Base-by-base conservation (phyloP, 306 rosid genomes). In the Hippophae tibetana region DNA sequence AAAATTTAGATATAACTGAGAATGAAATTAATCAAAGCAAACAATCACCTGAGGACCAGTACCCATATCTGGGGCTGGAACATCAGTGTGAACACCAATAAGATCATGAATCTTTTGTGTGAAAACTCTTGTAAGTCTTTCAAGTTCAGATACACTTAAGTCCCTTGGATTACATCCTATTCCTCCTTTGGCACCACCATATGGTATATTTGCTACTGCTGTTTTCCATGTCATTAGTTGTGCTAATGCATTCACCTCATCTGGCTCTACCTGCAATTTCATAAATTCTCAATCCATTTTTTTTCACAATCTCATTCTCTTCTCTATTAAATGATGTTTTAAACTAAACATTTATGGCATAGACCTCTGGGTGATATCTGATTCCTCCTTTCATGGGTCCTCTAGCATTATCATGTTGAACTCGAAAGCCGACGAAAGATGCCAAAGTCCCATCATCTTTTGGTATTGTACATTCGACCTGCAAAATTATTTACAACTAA, bases 311-410 rank as follows among this genome's bases (percentile, higher is more conserved):
- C 38, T 31, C 38, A 18, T 31, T 31, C 38, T 31, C 38, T 2
- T 31, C 1, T 31, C 38, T 31, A 31, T 18, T 0, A 18, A 1
- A 18, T 2, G 38, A 31, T 31, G 38, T 31, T 31, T 2, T 31
- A 31, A 31, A 31, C 38, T 31, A 31, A 31, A 31, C 38, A 31
- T 31, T 31, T 31, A 31, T 31, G 5, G 38, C 38, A 31, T 31
- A 50, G 62, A 90, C 98, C 98, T 92, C 98, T 6, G 96, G 96
- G 56, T 92, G 98, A 73, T 92, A 92, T 87, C 98, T 92, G 78
- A 92, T 92, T 64, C 98, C 98, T 71, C 98, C 98, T 76, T 92
- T 92, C 98, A 92, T 92, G 60, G 98, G 98, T 58, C 98, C 98
- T 87, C 98, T 92, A 12, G 98, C 96, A 73, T 92, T 92, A 74